Conservation (phyloP, 805 yeast species). For the Ogataea minuta region DNA sequence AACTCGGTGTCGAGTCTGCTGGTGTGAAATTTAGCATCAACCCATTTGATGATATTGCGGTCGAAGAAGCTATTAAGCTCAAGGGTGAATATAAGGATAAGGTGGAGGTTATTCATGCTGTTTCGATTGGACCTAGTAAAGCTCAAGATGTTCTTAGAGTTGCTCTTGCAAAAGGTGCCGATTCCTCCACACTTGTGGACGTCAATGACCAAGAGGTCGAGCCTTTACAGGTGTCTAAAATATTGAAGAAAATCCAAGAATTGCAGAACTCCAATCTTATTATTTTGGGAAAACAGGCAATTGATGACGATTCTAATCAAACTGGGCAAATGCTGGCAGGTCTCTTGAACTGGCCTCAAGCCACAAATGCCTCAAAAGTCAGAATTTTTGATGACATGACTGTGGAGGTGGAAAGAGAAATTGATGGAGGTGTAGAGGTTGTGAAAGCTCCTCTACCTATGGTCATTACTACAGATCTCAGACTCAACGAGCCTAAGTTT, state of each 20-base stretch:
- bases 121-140: constrained; percentile 83
- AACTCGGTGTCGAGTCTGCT: constrained; percentile 79
- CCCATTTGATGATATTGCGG: constrained; percentile 96
- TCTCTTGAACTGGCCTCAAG: constrained; percentile 92
- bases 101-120: constrained; percentile 86
- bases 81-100: constrained; percentile 60
- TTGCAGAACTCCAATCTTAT: constrained; percentile 72
- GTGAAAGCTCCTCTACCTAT: constrained; percentile 76
- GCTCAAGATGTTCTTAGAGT: constrained; percentile 85
- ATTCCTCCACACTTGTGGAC: constrained; percentile 77
- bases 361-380: constrained; percentile 90
- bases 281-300: constrained; percentile 93
- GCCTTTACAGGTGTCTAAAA: constrained; percentile 86
- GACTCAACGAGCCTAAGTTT: constrained; percentile 92
- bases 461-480: constrained; percentile 87
- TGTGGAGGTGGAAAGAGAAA: constrained; percentile 84
- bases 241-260: constrained; percentile 70
- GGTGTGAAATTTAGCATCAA: constrained; percentile 92
- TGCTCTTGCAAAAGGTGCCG: constrained; percentile 94
- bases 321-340: constrained; percentile 98
- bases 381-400: constrained; percentile 52
- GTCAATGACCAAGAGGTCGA: constrained; percentile 69
- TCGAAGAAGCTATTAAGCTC: constrained; percentile 88
- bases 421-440: constrained; percentile 93
- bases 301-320: constrained; percentile 92